Percentiles rank a stretch among this genome's conserved stretches.
Evolutionary conservation across 75 land plant genomes (phyloP).

Genomic region (Pseudotsuga menziesii): DNA sequence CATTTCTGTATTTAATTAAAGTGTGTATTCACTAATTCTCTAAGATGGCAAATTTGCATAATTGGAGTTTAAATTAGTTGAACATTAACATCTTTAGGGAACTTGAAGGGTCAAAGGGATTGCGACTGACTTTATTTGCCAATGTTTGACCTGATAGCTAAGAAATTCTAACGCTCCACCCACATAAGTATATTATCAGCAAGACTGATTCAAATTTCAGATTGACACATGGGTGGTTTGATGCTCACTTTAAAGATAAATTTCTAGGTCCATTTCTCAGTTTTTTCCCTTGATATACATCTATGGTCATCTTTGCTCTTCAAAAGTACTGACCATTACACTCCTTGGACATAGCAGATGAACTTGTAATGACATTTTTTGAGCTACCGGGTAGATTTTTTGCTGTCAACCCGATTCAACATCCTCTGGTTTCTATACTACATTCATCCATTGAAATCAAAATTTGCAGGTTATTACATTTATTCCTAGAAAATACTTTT

Average conservation of each 20-base stretch:
- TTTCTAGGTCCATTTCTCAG: background rate
- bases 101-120: no score
- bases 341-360: background rate
- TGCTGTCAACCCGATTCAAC: background rate
- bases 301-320: background rate
- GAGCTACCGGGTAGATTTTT: background rate
- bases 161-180: background rate
- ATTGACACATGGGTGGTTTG: background rate
- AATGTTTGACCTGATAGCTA: constrained; percentile 2
- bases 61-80: no score
- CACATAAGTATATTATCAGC: background rate
- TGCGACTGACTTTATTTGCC: background rate
- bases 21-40: background rate
- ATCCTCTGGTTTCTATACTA: background rate
- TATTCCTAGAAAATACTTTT: no score
- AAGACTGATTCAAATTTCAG: background rate
- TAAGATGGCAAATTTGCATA: background rate
- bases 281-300: background rate
- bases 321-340: background rate
- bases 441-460: no score
- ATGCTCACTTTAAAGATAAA: background rate
- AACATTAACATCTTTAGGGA: no score
- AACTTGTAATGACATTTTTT: background rate
- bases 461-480: no score
- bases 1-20: no score